These are phyloP conservation scores for Cladosporium sp. DNA, from an alignment of 2,329 filamentous ascomycete genomes.

Conservation along the genomic window DNA sequence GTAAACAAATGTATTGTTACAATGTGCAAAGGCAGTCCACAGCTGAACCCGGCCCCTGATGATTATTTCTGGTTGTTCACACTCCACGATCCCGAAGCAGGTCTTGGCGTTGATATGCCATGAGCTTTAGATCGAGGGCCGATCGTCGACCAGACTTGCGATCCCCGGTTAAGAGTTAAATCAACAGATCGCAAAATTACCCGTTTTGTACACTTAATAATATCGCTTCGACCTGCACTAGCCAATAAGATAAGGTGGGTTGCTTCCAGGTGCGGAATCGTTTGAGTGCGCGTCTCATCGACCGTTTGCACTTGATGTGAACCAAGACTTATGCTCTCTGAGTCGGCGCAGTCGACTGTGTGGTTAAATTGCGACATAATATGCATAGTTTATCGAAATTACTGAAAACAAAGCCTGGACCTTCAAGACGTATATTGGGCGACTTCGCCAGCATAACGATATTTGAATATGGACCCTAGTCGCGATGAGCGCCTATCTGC, in stretches of 20 bases:
- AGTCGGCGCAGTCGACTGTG: neutral
- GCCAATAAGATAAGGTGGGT: neutral
- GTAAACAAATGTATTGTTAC: neutral
- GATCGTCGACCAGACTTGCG: constrained; percentile 1
- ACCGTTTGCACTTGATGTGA: neutral
- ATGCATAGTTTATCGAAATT: neutral
- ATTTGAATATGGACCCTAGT: neutral
- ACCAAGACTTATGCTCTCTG: neutral
- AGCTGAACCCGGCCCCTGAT: neutral
- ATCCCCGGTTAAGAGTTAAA: neutral
- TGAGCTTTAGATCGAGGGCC: constrained; percentile 7
- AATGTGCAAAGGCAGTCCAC: neutral
- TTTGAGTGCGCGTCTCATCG: constrained; percentile 1
- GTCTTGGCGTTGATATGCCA: constrained; percentile 5
- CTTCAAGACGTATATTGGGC: neutral
- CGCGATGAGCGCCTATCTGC: neutral
- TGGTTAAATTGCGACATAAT: neutral
- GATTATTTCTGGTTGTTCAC: constrained; percentile 5
- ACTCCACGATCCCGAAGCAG: constrained; percentile 8
- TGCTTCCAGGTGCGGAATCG: neutral
- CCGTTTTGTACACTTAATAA: neutral
- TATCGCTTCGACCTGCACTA: neutral
- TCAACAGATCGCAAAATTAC: constrained; percentile 2
- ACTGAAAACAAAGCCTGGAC: neutral
- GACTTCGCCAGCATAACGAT: neutral